Evolutionary conservation across 352 stramenopile genomes (phyloP).

Genomic region (Aphanomyces invadans): DNA sequence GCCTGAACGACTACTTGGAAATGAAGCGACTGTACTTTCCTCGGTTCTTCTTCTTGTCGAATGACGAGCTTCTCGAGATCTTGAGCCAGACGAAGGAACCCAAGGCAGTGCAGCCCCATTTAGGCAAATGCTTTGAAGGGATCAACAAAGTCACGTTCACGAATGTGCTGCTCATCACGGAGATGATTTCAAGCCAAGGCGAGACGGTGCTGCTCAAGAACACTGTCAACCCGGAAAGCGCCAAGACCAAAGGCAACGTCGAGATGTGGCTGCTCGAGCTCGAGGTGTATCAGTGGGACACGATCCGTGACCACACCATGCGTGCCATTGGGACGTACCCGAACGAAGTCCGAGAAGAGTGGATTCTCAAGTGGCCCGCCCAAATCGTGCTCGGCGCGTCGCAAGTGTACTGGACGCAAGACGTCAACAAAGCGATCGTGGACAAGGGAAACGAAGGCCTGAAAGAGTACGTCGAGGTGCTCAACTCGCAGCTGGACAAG

Average conservation of each 20-base stretch:
- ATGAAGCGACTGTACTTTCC: constrained; percentile 91
- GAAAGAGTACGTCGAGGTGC: constrained; percentile 59
- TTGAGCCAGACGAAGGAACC: constrained; percentile 91
- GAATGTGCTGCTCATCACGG: constrained; percentile 84
- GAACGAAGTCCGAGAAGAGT: constrained; percentile 63
- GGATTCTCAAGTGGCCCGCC: constrained; percentile 91
- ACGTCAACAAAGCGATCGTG: constrained; percentile 84
- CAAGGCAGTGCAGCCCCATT: constrained; percentile 84
- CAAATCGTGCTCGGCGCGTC: constrained; percentile 90
- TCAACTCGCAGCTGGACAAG: constrained; percentile 84
- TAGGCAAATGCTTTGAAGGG: constrained; percentile 88
- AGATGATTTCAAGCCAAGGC: constrained; percentile 91
- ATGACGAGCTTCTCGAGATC: constrained; percentile 91
- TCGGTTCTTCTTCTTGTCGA: constrained; percentile 93
- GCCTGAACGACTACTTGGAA: constrained; percentile 90
- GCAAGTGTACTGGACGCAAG: constrained; percentile 92
- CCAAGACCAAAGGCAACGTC: constrained; percentile 91
- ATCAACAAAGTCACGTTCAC: constrained; percentile 90
- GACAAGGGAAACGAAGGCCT: constrained; percentile 60
- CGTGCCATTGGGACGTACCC: constrained; percentile 82
- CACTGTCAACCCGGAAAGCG: constrained; percentile 84
- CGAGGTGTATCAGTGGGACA: constrained; percentile 88
- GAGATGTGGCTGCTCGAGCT: constrained; percentile 92
- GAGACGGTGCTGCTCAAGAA: constrained; percentile 81
- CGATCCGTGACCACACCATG: constrained; percentile 86